Base-by-base conservation (phyloP, 2,329 filamentous ascomycete species). In the Cercospora sp. region DNA sequence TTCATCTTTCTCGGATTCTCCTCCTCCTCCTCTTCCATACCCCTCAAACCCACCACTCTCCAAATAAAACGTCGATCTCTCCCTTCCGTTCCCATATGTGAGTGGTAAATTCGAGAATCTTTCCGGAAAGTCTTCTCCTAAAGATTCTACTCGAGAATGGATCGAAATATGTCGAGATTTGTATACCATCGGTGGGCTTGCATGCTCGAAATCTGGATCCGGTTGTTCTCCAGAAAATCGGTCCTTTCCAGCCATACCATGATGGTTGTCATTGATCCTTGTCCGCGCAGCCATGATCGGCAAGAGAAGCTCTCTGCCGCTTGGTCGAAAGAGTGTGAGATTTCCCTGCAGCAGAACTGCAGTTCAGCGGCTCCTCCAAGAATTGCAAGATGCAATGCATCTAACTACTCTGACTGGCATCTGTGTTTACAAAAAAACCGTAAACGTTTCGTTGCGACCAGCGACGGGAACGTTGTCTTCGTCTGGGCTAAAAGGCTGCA, bases 151-250 rank as follows among this genome's bases (percentile, higher is more conserved):
- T 61, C 72, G 63, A 16, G 74, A 76, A 60, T 78, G 75, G 5
- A 77, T 69, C 23, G 76, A 77, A 48, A 78, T 73, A 28, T 77
- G 76, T 59, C 75, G 70, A 13, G 75, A 75, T 45, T 75, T 75
- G 72, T 76, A 75, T n/a, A 73, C 58, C 33, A 59, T 45, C 6
- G 62, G 62, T 20, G 51, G 51, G 10, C 51, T 57, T 3, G 36
- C 62, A 7, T 59, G 33, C n/a, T 42, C 51, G 16, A 33, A 10
- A 12, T 39, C 55, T 9, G 1, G 12, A n/a, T 33, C 23, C 23
- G 23, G 5, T 57, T 30, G 12, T 30, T 31, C 53, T 31, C 16
- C 53, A 18, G 53, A 3, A 9, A 6, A n/a, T 7, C 4, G 23
- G 26, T 28, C 53, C 13, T 57, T 48, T 18, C 18, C 45, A 20